Evolutionary conservation across 441 rosid genomes (phyloP), one percentile per base, ranked within the genome.

Genomic region (Brassica balearica): DNA sequence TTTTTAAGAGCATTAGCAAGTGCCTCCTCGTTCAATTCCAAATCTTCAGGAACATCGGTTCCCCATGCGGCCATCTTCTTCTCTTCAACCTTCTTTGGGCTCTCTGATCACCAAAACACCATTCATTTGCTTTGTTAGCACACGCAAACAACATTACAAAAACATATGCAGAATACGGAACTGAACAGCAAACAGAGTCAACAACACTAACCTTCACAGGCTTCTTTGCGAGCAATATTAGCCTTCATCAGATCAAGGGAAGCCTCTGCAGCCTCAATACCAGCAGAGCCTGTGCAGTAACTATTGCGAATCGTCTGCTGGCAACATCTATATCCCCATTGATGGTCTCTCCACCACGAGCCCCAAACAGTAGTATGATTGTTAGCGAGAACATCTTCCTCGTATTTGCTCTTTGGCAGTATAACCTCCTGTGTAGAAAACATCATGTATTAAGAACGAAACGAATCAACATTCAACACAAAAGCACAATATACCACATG

Each of bases 321-420:
- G 64, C 34, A 56, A 56, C 61, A 56, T 56, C 25, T 56, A 56
- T 56, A 56, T 8, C 61, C 61, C 61, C 61, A 56, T 8, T 23
- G 34, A 36, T 65, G 15, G 15, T 60, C 64, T 60, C 25, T 60
- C 67, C 67, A 63, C 22, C 67, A 63, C 5, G 67, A 63, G 12
- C 67, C 67, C 67, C 43, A 32, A 63, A 63, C 43, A 32, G 46
- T 63, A 63, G 67, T 63, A 43, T 63, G 43, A 63, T 63, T 63
- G 67, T 63, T n/a, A 29, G 43, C 1, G 4, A 4, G 15, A 5
- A 60, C 73, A 71, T 90, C 88, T 79, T 86, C 93, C 58, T 88
- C 95, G 32, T 88, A 88, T 76, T 90, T 90, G 78, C 94, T 88
- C 84, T 79, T 87, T 1, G 92, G 94, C 68, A 90, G 78, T 51